phyloP scores from a whole-genome alignment of 2,329 filamentous ascomycete genomes.

The Cercospora canescens region DNA sequence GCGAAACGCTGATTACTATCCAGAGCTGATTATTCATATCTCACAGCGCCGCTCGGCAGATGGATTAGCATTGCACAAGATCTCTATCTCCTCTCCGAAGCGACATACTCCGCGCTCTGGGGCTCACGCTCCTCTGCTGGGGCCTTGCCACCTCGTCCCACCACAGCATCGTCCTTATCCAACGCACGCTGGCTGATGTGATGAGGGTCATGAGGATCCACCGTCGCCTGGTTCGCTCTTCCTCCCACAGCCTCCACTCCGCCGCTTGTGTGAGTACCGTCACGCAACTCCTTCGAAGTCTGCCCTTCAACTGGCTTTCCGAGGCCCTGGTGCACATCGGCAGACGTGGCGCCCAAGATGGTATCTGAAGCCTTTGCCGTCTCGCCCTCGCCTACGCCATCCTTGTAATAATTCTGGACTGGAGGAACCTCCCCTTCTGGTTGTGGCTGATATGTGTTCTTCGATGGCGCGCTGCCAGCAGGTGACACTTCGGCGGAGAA shows the following conservation, averaged over 20 bases:
- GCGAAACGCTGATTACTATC: neutral
- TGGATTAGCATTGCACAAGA: neutral
- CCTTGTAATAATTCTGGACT: slow-evolving; percentile 42
- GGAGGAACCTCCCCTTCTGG: slow-evolving; percentile 39
- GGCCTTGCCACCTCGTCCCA: slow-evolving; percentile 36
- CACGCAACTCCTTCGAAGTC: slow-evolving; percentile 48
- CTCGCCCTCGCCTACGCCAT: slow-evolving; percentile 43
- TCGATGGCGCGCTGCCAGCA: slow-evolving; percentile 62
- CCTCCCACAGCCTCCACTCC: slow-evolving; percentile 46
- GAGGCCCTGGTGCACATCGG: slow-evolving; percentile 54
- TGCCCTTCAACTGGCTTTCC: slow-evolving; percentile 55
- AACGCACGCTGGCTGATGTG: slow-evolving; percentile 41
- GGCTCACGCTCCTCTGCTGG: slow-evolving; percentile 40
- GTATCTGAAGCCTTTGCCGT: slow-evolving; percentile 48
- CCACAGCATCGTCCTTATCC: slow-evolving; percentile 36
- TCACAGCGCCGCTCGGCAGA: neutral
- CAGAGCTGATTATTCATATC: neutral
- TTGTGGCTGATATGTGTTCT: slow-evolving; percentile 48
- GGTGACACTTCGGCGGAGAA: slow-evolving; percentile 63
- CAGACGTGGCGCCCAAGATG: slow-evolving; percentile 53
- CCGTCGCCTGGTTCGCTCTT: slow-evolving; percentile 21
- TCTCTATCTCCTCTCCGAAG: slow-evolving; percentile 25
- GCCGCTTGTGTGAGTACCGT: slow-evolving; percentile 42
- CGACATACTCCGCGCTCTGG: slow-evolving; percentile 31
- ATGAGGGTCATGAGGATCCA: slow-evolving; percentile 36